Evolutionary conservation across 176 grass and related monocot genomes (phyloP).

Genomic region (Triticum turgidum): DNA sequence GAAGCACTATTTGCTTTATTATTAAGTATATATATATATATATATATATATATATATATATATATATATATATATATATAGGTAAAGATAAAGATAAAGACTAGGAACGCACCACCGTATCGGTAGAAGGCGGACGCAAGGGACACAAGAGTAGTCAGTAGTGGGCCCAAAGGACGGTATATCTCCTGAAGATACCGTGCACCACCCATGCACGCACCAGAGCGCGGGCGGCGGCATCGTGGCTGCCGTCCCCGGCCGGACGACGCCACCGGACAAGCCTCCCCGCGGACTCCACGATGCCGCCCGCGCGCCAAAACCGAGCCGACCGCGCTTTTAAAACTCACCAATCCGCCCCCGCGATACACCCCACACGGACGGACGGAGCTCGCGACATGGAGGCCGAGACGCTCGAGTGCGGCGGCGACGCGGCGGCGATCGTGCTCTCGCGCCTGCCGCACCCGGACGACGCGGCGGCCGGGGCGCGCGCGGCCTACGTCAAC

Average conservation of each 20-base stretch:
- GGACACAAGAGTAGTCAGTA: not conserved
- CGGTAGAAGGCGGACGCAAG: not conserved
- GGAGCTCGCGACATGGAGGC: not conserved
- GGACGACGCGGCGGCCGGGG: not conserved
- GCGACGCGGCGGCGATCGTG: constrained; percentile 34
- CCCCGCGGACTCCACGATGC: not conserved
- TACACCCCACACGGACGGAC: not conserved
- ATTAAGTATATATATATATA: too few relatives aligned
- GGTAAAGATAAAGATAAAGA: too few relatives aligned
- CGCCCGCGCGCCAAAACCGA: not conserved
- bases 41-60: too few relatives aligned
- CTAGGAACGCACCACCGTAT: too few relatives aligned
- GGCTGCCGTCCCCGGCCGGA: not conserved
- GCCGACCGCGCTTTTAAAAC: not conserved
- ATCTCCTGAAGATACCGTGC: not conserved
- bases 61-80: too few relatives aligned
- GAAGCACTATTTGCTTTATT: too few relatives aligned
- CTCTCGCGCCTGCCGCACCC: constrained; percentile 36
- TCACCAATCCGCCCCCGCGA: not conserved
- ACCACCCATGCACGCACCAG: not conserved
- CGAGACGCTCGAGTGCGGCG: not conserved
- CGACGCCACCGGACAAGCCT: not conserved
- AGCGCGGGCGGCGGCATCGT: not conserved
- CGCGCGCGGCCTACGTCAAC: constrained; percentile 30
- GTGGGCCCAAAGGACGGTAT: not conserved